Evolutionary conservation across 2,329 filamentous ascomycete species (phyloP).

Genomic region (Septoria petroselini): DNA sequence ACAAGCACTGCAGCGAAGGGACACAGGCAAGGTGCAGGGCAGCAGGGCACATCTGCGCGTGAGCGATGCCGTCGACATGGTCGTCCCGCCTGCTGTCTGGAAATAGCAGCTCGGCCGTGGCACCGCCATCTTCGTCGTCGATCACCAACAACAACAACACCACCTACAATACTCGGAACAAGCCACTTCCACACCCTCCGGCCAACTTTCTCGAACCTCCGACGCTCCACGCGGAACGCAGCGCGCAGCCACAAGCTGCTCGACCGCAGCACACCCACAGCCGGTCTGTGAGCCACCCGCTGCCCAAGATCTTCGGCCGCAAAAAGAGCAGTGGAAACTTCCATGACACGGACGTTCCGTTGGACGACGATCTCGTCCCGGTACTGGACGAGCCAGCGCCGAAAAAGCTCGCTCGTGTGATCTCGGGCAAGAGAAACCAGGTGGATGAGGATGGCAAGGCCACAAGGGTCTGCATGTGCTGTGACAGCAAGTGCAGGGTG

Average conservation of each 20-base stretch:
- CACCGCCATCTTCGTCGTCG: constrained; percentile 18
- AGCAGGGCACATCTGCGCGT: not conserved
- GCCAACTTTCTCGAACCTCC: constrained; percentile 24
- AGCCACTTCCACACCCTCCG: constrained; percentile 27
- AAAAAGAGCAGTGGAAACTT: constrained; percentile 49
- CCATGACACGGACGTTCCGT: constrained; percentile 36
- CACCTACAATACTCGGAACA: constrained; percentile 19
- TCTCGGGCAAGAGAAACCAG: constrained; percentile 33
- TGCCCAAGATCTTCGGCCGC: constrained; percentile 67
- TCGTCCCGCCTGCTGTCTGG: constrained; percentile 34
- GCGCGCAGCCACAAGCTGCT: constrained; percentile 17
- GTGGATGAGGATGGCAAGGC: constrained; percentile 53
- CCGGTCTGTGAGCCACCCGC: constrained; percentile 76
- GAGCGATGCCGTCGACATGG: constrained; percentile 36
- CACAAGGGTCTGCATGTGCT: constrained; percentile 79
- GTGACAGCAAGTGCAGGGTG: constrained; percentile 76
- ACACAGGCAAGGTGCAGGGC: too few species aligned
- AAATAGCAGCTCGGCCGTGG: constrained; percentile 20
- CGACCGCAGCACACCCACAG: constrained; percentile 33
- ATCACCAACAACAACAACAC: constrained; percentile 13
- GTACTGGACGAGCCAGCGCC: constrained; percentile 37
- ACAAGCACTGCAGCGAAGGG: too few species aligned
- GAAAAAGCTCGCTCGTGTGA: constrained; percentile 27
- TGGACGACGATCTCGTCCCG: constrained; percentile 48
- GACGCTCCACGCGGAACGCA: constrained; percentile 28